Conservation (phyloP, 202 grass and related monocot genomes). For the Zizania palustris region DNA sequence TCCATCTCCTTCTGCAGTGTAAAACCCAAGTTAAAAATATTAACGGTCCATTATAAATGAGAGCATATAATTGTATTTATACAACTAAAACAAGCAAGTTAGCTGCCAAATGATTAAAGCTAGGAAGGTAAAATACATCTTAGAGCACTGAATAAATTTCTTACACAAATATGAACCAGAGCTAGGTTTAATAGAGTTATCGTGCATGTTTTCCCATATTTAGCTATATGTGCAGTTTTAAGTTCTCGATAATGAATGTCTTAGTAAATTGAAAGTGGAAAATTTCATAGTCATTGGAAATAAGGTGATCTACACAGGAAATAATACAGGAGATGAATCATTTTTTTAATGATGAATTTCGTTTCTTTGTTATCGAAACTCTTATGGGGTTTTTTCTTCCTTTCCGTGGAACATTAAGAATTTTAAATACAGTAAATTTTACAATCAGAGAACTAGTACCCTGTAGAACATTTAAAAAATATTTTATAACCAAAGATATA, state of each 20-base stretch:
- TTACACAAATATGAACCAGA: neutral
- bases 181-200: neutral
- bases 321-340: neutral
- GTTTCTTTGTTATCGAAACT: neutral
- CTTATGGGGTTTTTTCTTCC: neutral
- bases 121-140: constrained; percentile 11
- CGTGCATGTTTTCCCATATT: neutral
- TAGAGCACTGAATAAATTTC: constrained; percentile 1
- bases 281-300: neutral
- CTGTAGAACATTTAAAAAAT: neutral
- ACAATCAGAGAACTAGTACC: constrained; percentile 1
- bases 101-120: constrained; percentile 16
- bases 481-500: constrained; percentile 10
- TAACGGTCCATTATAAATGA: constrained; percentile 4
- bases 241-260: neutral
- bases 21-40: constrained; percentile 31
- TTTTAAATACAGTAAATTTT: constrained; percentile 7
- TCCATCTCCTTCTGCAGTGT: constrained; percentile 88
- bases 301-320: neutral
- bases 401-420: neutral
- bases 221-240: constrained; percentile 10
- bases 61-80: neutral
- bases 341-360: neutral
- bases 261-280: neutral
- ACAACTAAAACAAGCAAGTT: constrained; percentile 30